Evolutionary conservation across 371 early-diverging fungal genomes (phyloP).

Genomic region (Syncephalastrum monosporum): DNA sequence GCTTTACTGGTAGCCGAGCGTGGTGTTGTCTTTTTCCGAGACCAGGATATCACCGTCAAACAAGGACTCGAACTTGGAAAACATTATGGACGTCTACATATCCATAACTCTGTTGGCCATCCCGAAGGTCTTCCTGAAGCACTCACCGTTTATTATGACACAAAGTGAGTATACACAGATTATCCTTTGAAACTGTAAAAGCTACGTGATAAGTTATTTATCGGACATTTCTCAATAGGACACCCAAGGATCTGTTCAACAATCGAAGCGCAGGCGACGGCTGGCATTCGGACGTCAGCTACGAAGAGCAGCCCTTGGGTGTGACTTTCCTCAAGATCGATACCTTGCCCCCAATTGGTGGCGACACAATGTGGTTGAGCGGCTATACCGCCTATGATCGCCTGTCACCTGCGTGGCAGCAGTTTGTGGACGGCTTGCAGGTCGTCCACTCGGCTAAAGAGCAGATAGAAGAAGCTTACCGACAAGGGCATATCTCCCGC

Average conservation of each 20-base stretch:
- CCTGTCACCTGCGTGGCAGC: conserved; percentile 57
- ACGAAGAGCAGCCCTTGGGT: conserved; percentile 58
- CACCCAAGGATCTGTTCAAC: conserved; percentile 51
- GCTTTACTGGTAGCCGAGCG: conserved; percentile 63
- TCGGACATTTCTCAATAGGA: background rate
- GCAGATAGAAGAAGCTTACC: conserved; percentile 36
- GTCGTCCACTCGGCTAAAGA: conserved; percentile 60
- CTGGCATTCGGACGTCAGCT: conserved; percentile 62
- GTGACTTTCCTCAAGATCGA: conserved; percentile 58
- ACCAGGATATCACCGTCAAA: conserved; percentile 58
- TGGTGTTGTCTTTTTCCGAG: conserved; percentile 67
- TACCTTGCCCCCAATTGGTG: conserved; percentile 53
- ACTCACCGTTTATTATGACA: conserved; percentile 33
- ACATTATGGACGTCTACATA: conserved; percentile 48
- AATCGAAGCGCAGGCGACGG: conserved; percentile 49
- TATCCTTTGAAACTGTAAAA: background rate
- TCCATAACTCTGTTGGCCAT: conserved; percentile 35
- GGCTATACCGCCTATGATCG: conserved; percentile 62
- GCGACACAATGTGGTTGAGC: conserved; percentile 60
- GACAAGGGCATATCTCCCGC: conserved; percentile 40
- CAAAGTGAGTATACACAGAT: background rate
- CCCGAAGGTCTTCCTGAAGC: conserved; percentile 31
- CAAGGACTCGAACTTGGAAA: conserved; percentile 53
- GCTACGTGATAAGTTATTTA: background rate
- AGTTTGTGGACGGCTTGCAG: conserved; percentile 44